phyloP scores from a whole-genome alignment of 768 basidiomycete genomes.

The Leccinum fibrillosum region DNA sequence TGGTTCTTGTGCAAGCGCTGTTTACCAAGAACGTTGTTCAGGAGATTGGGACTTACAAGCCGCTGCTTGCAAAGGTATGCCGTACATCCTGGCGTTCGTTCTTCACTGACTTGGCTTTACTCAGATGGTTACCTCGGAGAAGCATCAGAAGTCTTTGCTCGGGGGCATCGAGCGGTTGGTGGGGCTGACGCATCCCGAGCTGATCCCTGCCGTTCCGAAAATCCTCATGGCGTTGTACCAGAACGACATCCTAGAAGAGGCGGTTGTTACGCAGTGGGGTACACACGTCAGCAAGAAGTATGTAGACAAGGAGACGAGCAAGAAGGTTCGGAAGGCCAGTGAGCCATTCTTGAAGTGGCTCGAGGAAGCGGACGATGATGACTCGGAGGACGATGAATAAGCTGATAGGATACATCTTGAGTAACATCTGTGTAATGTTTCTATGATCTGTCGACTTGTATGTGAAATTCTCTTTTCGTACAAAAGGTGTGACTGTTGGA shows the following conservation, averaged over 20 bases:
- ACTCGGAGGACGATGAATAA: slow-evolving; percentile 30
- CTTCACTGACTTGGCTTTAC: slow-evolving; percentile 6
- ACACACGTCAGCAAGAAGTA: slow-evolving; percentile 97
- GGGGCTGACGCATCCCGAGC: slow-evolving; percentile 70
- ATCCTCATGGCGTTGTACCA: slow-evolving; percentile 95
- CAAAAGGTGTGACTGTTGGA: background rate
- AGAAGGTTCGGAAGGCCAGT: slow-evolving; percentile 93
- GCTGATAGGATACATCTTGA: background rate
- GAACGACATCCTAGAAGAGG: slow-evolving; percentile 88
- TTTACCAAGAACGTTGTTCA: slow-evolving; percentile 71
- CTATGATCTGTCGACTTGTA: slow-evolving; percentile 16
- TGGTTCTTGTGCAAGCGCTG: slow-evolving; percentile 78
- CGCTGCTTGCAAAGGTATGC: slow-evolving; percentile 70
- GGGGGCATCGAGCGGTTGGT: slow-evolving; percentile 90
- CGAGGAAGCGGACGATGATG: slow-evolving; percentile 79
- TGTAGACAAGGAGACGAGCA: slow-evolving; percentile 90
- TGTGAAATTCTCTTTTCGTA: background rate
- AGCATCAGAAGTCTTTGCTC: slow-evolving; percentile 90
- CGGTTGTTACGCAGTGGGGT: slow-evolving; percentile 87
- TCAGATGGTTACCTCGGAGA: slow-evolving; percentile 88
- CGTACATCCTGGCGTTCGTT: background rate
- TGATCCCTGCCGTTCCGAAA: slow-evolving; percentile 75
- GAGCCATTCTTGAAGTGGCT: slow-evolving; percentile 98
- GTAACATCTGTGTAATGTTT: background rate
- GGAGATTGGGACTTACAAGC: slow-evolving; percentile 62